These are phyloP conservation scores for Starmerella asiatica DNA, from an alignment of 805 yeast genomes.

Conservation along the genomic window DNA sequence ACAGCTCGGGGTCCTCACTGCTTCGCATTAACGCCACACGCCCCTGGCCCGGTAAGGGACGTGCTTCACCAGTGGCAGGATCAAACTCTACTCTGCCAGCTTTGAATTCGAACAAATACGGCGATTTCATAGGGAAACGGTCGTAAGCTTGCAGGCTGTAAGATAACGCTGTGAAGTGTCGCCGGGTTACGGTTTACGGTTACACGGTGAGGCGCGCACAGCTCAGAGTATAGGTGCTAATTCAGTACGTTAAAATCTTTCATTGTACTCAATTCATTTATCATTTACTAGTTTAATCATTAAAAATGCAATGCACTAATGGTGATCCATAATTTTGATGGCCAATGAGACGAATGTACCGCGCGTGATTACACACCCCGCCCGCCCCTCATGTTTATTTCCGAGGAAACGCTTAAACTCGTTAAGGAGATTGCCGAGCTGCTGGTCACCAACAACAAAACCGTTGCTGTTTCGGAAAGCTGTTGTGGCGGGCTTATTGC, in stretches of 20 bases:
- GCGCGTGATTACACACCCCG: too few species aligned
- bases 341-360: too few species aligned
- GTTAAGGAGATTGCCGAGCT: constrained; percentile 47
- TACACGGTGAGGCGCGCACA: too few species aligned
- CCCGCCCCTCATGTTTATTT: constrained; percentile 39
- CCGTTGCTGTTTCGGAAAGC: constrained; percentile 61
- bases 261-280: too few species aligned
- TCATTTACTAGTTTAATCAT: too few species aligned
- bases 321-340: too few species aligned
- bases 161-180: too few species aligned
- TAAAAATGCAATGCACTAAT: too few species aligned
- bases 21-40: constrained; percentile 44
- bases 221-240: too few species aligned
- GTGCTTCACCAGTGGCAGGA: constrained; percentile 44
- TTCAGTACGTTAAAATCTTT: too few species aligned
- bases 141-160: too few species aligned
- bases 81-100: constrained; percentile 67
- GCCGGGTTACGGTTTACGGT: too few species aligned
- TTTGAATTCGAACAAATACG: constrained; percentile 35
- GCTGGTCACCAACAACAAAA: constrained; percentile 41
- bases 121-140: constrained; percentile 6
- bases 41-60: constrained; percentile 63
- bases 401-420: constrained; percentile 36
- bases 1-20: constrained; percentile 59
- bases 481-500: constrained; percentile 83